Evolutionary conservation across 768 basidiomycete genomes (phyloP).

Genomic region (Auricularia sp.): DNA sequence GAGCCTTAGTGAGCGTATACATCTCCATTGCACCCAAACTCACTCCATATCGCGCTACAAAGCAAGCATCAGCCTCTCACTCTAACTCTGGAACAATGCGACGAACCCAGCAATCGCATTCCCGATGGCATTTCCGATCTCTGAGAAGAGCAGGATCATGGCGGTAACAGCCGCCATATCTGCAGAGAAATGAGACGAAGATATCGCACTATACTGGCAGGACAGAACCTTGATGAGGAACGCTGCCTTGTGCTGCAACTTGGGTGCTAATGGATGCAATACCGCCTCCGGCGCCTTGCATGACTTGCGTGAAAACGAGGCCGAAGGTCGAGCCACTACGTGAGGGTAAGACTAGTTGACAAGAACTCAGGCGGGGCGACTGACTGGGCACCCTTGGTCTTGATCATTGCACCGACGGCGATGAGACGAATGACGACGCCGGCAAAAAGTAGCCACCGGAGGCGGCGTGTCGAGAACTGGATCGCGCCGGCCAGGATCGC

Average conservation of each 20-base stretch:
- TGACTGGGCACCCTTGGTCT: conserved; percentile 44
- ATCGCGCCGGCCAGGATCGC: conserved; percentile 48
- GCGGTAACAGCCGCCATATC: conserved; percentile 63
- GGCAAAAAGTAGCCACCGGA: conserved; percentile 29
- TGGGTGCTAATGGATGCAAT: conserved; percentile 48
- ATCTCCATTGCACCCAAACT: not conserved
- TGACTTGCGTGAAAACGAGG: conserved; percentile 55
- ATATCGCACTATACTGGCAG: not conserved
- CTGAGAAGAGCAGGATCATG: conserved; percentile 54
- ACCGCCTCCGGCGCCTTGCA: conserved; percentile 69
- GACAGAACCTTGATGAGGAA: conserved; percentile 32
- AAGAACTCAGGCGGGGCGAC: not conserved
- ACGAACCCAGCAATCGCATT: conserved; percentile 41
- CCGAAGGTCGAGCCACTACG: conserved; percentile 5
- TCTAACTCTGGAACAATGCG: conserved; percentile 7
- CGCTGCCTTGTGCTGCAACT: conserved; percentile 56
- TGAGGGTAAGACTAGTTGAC: conserved; percentile 5
- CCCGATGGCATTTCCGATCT: conserved; percentile 58
- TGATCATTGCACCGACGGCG: conserved; percentile 62
- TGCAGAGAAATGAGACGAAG: not conserved
- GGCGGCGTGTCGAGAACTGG: conserved; percentile 43
- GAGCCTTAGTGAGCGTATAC: not conserved
- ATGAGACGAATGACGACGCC: conserved; percentile 52
- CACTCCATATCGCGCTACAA: not conserved
- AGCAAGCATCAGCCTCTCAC: not conserved